Evolutionary conservation across 345 rosid species (phyloP), one percentile per base, ranked within the genome.

Genomic region (Clausena lansium): DNA sequence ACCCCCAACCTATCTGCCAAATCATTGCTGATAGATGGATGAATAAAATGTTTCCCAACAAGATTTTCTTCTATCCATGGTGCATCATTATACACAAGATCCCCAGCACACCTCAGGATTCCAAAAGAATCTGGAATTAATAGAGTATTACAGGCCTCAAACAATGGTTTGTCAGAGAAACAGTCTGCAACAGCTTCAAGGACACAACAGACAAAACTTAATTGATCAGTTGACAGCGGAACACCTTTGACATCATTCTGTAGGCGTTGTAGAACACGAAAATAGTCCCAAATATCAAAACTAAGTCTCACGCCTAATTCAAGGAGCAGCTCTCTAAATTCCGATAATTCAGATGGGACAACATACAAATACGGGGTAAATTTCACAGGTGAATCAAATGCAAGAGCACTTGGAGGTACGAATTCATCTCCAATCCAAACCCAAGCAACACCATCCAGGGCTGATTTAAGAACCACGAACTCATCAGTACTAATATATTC

Each of bases 301-400:
- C 93, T 93, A 76, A 84, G 89, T 77, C 85, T 86, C 67, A 93
- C 98, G 67, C 98, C 98, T 84, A 95, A 84, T 75, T 82, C 92
- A 83, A 90, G 78, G 70, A 95, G 97, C 84, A 95, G 78, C 64
- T 88, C 92, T 78, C 90, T 89, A 77, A 90, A 95, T 67, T 90
- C 95, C 69, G 89, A 87, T 83, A 95, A 84, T 76, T 95, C 98
- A 61, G 98, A 95, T 77, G 98, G 98, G 78, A 95, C 98, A 86
- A 90, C 98, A 87, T 93, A 93, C 76, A 95, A 85, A 81, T 91
- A 95, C 68, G 98, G 98, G 79, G 92, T 80, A 85, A 90, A 95
- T 84, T 95, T 93, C 81, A 91, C 98, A 22, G 98, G 98, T 41
- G 98, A 95, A 87, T 93, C 98, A 88, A 95, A 95, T 76, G 98